Evolutionary conservation across 805 yeast genomes (phyloP).

Genomic region (Wickerhamiella brachini): DNA sequence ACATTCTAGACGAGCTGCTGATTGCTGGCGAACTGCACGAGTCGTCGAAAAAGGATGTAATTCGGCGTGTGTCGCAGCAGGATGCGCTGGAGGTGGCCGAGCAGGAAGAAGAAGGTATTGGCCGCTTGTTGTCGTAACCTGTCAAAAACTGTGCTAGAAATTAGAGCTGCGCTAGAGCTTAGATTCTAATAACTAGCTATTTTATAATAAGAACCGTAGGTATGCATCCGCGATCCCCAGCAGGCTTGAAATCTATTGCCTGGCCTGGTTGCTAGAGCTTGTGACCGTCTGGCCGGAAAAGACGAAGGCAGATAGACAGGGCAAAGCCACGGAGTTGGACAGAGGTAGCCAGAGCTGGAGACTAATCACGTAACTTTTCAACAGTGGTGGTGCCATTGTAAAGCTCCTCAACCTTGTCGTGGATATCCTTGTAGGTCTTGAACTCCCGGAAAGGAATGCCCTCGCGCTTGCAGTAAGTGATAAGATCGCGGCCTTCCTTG

Average conservation of each 20-base stretch:
- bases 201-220: no score
- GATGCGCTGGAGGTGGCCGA: slow-evolving; percentile 78
- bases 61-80: slow-evolving; percentile 65
- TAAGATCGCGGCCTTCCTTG: slow-evolving; percentile 79
- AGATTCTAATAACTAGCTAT: no score
- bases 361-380: slow-evolving; percentile 2
- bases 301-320: no score
- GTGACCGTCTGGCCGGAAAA: no score
- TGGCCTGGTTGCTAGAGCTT: no score
- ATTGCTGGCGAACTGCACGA: slow-evolving; percentile 84
- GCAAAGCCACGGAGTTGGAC: no score
- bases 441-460: slow-evolving; percentile 77
- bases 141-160: no score
- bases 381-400: slow-evolving; percentile 29
- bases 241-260: no score
- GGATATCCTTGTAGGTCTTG: slow-evolving; percentile 60
- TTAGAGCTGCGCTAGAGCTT: no score
- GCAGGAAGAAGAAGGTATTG: slow-evolving; percentile 33
- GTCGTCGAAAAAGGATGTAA: slow-evolving; percentile 63
- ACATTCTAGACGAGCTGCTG: slow-evolving; percentile 76
- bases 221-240: no score
- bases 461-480: slow-evolving; percentile 69
- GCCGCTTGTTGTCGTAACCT: slow-evolving; percentile 8
- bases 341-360: no score
- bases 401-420: slow-evolving; percentile 43